These are phyloP conservation scores for Bremia lactucae DNA, from an alignment of 352 stramenopile species.

Conservation along the genomic window DNA sequence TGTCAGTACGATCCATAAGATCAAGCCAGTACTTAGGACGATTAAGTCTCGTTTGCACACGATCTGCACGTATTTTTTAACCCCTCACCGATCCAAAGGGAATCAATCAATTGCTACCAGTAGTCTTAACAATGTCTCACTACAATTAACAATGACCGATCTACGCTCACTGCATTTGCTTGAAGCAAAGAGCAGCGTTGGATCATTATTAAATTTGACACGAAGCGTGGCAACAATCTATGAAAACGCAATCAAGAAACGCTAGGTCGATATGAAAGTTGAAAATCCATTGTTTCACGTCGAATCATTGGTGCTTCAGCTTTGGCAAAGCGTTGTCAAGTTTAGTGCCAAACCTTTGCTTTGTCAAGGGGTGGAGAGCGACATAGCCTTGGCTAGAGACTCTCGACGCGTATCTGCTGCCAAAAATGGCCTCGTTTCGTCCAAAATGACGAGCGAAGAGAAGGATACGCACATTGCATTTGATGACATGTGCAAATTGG, in stretches of 20 bases:
- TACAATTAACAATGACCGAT: neutral
- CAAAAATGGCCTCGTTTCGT: neutral
- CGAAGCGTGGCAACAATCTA: conserved; percentile 3
- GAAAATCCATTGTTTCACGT: conserved; percentile 3
- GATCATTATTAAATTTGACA: conserved; percentile 17
- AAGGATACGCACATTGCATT: conserved; percentile 16
- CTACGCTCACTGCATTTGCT: neutral
- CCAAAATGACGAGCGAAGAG: too few relatives aligned
- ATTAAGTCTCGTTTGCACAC: too few relatives aligned
- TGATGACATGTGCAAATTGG: conserved; percentile 20
- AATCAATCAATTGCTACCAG: too few relatives aligned
- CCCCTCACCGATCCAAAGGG: too few relatives aligned
- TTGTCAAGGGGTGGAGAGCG: conserved; percentile 18
- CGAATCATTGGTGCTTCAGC: too few relatives aligned
- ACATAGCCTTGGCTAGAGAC: conserved; percentile 17
- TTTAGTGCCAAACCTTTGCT: conserved; percentile 16
- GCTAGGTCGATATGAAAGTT: conserved; percentile 17
- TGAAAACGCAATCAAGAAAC: conserved; percentile 5
- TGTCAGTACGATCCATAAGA: too few relatives aligned
- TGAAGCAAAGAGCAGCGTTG: too few relatives aligned
- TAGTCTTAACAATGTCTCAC: conserved; percentile 14
- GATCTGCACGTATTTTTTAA: too few relatives aligned
- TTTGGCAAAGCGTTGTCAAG: conserved; percentile 17
- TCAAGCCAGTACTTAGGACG: too few relatives aligned
- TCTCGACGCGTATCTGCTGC: conserved; percentile 6